Base-by-base conservation (phyloP, 495 filamentous ascomycete genomes). In the Neurospora sp. region DNA sequence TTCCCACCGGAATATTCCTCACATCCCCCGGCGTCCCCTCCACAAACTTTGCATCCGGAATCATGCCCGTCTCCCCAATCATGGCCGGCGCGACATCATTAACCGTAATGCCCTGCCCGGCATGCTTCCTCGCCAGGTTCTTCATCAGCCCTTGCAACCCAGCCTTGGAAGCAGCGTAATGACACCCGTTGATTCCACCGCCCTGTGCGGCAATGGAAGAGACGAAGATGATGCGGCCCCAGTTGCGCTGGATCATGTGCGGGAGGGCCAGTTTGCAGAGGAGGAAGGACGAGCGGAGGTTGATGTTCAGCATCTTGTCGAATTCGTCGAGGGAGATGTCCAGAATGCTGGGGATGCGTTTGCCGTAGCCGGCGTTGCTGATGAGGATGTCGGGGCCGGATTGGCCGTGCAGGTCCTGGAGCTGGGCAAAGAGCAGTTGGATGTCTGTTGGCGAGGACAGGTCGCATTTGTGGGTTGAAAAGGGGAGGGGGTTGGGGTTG, bases 11-110 rank as follows among this genome's bases (percentile, higher is more conserved):
- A 69, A 93, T 70, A 77, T 82, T 81, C 53, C 61, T 78, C 16
- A 85, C 86, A 65, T 86, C 85, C 18, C 87, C 87, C 3, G 87
- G 83, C 39, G 82, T 79, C 7, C 80, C 80, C 71, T 82, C 75
- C 10, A 87, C 85, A 22, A 83, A 81, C 70, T 87, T 83, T 14
- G 82, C 84, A 45, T 87, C 87, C 3, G 90, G 89, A 70, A 91
- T 85, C 88, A 91, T 89, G 0, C 87, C 85, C 18, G 89, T 92
- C 7, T 89, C 87, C 10, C 89, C 88, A 73, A 93, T 92, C 88
- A 93, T 89, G 10, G 90, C 91, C 0, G 91, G 91, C 16, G 91
- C 89, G 3, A 94, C 89, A 76, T 91, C 90, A 70, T 94, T 93
- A 45, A 92, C 89, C 31, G 90, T 93, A 74, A 94, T 90, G 39